Conservation (phyloP, 148 eudicot species). For the Arctostaphylos glauca region DNA sequence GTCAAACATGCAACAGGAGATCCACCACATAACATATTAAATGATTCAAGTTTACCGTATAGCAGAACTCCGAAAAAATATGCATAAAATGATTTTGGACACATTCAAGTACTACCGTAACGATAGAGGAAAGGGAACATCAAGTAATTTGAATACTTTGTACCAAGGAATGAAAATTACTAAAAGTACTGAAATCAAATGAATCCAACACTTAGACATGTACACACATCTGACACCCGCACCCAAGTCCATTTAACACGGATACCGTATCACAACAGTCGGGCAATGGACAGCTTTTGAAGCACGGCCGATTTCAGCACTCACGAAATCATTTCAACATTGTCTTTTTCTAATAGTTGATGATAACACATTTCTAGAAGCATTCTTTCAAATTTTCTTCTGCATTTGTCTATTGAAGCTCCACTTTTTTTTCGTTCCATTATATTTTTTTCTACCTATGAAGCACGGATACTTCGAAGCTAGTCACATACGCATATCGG, state of each 20-base stretch:
- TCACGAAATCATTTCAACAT: neutral
- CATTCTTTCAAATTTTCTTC: neutral
- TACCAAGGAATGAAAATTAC: neutral
- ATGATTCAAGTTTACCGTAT: neutral
- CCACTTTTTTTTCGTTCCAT: neutral
- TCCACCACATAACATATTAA: neutral
- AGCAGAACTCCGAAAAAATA: neutral
- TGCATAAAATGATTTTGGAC: neutral
- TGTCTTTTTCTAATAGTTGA: neutral
- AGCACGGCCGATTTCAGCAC: neutral
- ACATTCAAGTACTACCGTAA: neutral
- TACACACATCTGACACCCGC: neutral
- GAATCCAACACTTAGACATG: neutral
- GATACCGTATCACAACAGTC: conserved; percentile 5
- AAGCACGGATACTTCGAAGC: too few species aligned
- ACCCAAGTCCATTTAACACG: neutral
- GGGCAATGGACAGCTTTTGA: neutral
- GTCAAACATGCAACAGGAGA: neutral
- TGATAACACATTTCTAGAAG: neutral
- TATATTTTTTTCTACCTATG: neutral
- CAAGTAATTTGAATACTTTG: neutral
- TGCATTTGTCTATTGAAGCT: neutral
- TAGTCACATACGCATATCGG: too few species aligned
- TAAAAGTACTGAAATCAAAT: neutral
- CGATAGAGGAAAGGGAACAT: neutral